These are phyloP conservation scores for Lagenaria siceraria DNA, from an alignment of 306 rosid species.

Conservation along the genomic window DNA sequence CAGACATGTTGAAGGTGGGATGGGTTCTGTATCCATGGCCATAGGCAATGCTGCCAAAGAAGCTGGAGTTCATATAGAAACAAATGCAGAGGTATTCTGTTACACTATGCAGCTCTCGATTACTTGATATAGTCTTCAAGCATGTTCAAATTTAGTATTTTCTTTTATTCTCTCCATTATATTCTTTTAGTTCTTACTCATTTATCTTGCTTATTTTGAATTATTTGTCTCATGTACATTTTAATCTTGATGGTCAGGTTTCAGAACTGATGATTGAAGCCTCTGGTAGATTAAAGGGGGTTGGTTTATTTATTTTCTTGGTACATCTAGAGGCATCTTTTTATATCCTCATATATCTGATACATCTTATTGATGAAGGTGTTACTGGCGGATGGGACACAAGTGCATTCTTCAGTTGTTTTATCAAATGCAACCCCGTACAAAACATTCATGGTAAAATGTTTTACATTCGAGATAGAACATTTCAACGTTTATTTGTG, in stretches of 20 bases:
- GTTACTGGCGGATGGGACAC: constrained; percentile 48
- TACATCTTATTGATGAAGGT: constrained; percentile 25
- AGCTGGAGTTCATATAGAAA: constrained; percentile 59
- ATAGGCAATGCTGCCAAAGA: constrained; percentile 52
- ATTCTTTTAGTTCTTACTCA: neutral
- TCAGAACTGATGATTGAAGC: constrained; percentile 43
- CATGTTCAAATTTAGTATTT: neutral
- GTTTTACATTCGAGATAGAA: neutral
- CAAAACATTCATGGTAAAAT: constrained; percentile 52
- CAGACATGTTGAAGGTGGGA: constrained; percentile 84
- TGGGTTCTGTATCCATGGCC: constrained; percentile 73
- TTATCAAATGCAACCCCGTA: constrained; percentile 68
- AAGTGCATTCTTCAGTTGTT: constrained; percentile 47
- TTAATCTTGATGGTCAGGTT: constrained; percentile 29
- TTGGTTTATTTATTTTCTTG: constrained; percentile 34
- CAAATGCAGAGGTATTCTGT: constrained; percentile 44
- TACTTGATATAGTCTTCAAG: neutral
- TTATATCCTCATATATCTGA: neutral
- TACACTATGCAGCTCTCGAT: neutral
- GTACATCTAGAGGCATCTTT: neutral
- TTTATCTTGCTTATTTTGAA: neutral
- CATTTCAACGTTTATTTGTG: neutral
- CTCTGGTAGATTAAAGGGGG: constrained; percentile 53
- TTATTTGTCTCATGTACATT: neutral
- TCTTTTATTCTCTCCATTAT: neutral